A percentile compares a stretch with the other conserved stretches of the same genome.
Evolutionary conservation across 1,139 yeast species (phyloP).

Genomic region (Yamadazyma siamensis): DNA sequence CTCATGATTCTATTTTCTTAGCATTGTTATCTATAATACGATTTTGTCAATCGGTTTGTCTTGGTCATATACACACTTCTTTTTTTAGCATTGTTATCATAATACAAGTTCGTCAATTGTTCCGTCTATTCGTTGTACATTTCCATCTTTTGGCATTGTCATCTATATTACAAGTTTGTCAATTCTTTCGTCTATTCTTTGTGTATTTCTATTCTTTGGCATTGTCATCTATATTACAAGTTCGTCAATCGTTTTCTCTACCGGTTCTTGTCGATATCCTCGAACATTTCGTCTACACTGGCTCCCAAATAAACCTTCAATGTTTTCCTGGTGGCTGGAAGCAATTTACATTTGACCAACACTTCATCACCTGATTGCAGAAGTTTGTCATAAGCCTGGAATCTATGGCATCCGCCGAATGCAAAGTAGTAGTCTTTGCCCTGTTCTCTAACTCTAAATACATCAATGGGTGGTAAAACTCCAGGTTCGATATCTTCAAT

Average conservation of each 20-base stretch:
- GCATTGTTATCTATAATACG: background rate
- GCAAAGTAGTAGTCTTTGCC: conserved; percentile 70
- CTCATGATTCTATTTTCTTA: too few species aligned
- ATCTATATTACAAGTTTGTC: background rate
- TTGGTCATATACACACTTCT: too few species aligned
- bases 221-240: background rate
- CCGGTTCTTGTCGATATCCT: conserved; percentile 3
- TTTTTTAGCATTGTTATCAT: conserved; percentile 1
- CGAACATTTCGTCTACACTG: conserved; percentile 56
- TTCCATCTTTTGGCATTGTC: too few species aligned
- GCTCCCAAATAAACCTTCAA: conserved; percentile 61
- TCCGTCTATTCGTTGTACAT: too few species aligned
- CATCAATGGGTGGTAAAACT: conserved; percentile 75
- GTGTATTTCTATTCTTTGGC: too few species aligned
- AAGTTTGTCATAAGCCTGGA: conserved; percentile 67
- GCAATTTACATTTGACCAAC: conserved; percentile 58
- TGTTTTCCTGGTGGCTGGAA: conserved; percentile 67
- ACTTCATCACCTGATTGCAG: conserved; percentile 29
- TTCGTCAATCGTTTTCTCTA: background rate
- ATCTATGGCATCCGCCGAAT: conserved; percentile 82
- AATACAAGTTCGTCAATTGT: too few species aligned
- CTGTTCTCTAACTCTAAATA: conserved; percentile 58
- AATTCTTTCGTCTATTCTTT: background rate
- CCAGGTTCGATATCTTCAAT: conserved; percentile 56
- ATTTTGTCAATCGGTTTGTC: background rate